These are phyloP conservation scores for Apiotrichum siamense DNA, from an alignment of 1,284 basidiomycete genomes.

Conservation along the genomic window DNA sequence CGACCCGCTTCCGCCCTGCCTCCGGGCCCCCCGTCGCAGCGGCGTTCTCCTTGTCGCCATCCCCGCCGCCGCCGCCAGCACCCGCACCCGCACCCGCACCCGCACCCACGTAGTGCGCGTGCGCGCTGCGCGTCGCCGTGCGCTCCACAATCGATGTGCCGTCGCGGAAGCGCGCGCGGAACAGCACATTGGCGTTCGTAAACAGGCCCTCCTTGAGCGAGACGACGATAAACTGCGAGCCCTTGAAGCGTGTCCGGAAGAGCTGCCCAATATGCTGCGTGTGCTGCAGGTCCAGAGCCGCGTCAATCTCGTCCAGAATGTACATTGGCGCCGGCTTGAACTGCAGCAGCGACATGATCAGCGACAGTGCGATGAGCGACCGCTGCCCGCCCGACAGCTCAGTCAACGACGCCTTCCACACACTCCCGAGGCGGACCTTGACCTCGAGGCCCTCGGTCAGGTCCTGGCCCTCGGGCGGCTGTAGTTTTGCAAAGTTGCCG, in stretches of 20 bases:
- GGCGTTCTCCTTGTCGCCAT: neutral
- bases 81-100: no score
- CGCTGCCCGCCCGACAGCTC: constrained; percentile 96
- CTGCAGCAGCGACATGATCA: constrained; percentile 96
- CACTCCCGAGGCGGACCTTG: constrained; percentile 85
- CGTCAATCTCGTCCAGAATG: constrained; percentile 97
- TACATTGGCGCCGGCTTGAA: constrained; percentile 99
- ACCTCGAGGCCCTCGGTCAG: constrained; percentile 94
- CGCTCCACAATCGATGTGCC: constrained; percentile 82
- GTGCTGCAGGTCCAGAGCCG: constrained; percentile 89
- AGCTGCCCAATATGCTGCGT: constrained; percentile 96
- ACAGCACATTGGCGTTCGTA: constrained; percentile 95
- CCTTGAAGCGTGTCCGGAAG: constrained; percentile 95
- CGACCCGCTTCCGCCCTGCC: neutral
- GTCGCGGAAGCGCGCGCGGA: constrained; percentile 83
- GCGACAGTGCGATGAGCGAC: constrained; percentile 89
- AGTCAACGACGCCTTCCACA: constrained; percentile 97
- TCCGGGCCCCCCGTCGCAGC: neutral
- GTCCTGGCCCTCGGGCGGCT: constrained; percentile 88
- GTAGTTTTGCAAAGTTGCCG: constrained; percentile 92
- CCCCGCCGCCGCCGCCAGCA: no score
- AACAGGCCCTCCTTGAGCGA: constrained; percentile 95
- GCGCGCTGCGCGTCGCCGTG: constrained; percentile 29
- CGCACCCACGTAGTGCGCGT: constrained; percentile 8
- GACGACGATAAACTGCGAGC: constrained; percentile 92